These are phyloP conservation scores for Salicornia ramosissima DNA, from an alignment of 148 eudicot genomes.

Conservation along the genomic window DNA sequence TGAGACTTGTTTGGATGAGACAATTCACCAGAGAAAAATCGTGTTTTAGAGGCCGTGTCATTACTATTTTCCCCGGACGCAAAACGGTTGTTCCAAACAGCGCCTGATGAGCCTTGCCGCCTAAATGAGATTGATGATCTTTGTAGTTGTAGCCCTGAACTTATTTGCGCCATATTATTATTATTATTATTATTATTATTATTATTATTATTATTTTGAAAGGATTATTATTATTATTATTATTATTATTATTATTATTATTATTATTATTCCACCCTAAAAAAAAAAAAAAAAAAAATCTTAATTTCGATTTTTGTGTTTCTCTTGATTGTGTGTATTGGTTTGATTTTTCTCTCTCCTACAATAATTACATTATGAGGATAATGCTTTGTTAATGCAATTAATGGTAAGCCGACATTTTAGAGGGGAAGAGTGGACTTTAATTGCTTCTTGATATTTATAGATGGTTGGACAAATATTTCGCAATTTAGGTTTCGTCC, in stretches of 20 bases:
- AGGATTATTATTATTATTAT: too few relatives aligned
- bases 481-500: too few relatives aligned
- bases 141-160: constrained; percentile 26
- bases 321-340: background rate
- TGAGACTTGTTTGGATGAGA: constrained; percentile 7
- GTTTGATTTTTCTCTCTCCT: background rate
- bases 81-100: constrained; percentile 50
- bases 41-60: background rate
- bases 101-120: constrained; percentile 65
- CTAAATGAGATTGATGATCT: constrained; percentile 57
- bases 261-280: background rate
- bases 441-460: background rate
- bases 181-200: background rate
- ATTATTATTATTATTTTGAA: too few relatives aligned
- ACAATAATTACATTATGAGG: background rate
- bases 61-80: constrained; percentile 19
- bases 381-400: background rate
- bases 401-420: background rate
- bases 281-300: too few relatives aligned
- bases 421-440: background rate
- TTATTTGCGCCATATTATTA: constrained; percentile 17
- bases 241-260: too few relatives aligned
- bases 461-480: background rate
- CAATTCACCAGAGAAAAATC: constrained; percentile 23
- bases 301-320: background rate